A percentile compares a stretch with the other conserved stretches of the same genome.
phyloP scores from a whole-genome alignment of 148 eudicot genomes.

The Spergularia bocconei region DNA sequence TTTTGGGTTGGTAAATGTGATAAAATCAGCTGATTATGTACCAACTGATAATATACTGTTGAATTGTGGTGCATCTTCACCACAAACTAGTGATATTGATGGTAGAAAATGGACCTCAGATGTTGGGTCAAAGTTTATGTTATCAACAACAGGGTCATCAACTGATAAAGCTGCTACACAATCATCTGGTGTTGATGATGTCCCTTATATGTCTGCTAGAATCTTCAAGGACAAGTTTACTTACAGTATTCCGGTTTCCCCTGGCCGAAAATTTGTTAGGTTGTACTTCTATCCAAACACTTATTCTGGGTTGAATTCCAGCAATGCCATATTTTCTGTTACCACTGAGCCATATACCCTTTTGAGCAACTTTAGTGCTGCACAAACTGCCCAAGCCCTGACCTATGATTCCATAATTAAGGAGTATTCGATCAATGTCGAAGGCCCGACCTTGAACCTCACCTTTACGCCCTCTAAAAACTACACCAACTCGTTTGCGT shows the following conservation, averaged over 20 bases:
- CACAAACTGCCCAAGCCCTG: slow-evolving; percentile 61
- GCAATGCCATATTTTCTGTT: slow-evolving; percentile 64
- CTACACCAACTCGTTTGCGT: slow-evolving; percentile 60
- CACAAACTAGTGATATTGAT: slow-evolving; percentile 47
- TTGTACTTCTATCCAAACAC: slow-evolving; percentile 71
- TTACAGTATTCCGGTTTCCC: slow-evolving; percentile 64
- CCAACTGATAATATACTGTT: slow-evolving; percentile 60
- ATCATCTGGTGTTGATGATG: slow-evolving; percentile 53
- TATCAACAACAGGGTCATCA: slow-evolving; percentile 35
- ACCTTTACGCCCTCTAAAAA: slow-evolving; percentile 66
- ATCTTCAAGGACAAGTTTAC: slow-evolving; percentile 61
- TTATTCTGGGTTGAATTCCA: slow-evolving; percentile 44
- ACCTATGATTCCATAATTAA: slow-evolving; percentile 56
- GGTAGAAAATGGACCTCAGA: slow-evolving; percentile 74
- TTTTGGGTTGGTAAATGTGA: slow-evolving; percentile 23
- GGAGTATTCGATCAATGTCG: slow-evolving; percentile 67
- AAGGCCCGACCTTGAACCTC: slow-evolving; percentile 37
- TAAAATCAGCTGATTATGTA: slow-evolving; percentile 51
- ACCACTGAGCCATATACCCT: slow-evolving; percentile 53
- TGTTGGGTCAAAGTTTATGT: slow-evolving; percentile 50
- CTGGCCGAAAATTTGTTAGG: slow-evolving; percentile 79
- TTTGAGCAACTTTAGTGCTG: slow-evolving; percentile 80
- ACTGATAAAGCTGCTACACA: slow-evolving; percentile 49
- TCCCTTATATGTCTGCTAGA: slow-evolving; percentile 81
- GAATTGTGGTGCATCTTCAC: slow-evolving; percentile 61